A percentile compares a stretch with the other conserved stretches of the same genome.
Conservation (phyloP, 2,329 filamentous ascomycete species). For the Colletotrichum paranaense region DNA sequence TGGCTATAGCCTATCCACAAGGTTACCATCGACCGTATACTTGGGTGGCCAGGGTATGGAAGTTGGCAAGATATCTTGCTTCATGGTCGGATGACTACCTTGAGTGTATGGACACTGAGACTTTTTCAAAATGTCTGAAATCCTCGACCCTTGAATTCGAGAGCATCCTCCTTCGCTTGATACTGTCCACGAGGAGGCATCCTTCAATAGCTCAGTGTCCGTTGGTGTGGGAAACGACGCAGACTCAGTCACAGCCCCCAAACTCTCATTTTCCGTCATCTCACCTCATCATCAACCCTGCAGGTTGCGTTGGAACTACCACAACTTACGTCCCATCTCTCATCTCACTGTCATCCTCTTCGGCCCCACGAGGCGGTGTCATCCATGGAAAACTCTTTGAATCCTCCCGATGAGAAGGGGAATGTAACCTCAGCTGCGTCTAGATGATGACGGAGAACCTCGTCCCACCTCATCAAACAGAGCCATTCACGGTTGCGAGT, state of each 20-base stretch:
- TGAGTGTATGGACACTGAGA: neutral
- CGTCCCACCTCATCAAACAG: neutral
- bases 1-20: neutral
- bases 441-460: neutral
- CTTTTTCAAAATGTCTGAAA: neutral
- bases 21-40: neutral
- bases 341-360: slow-evolving; percentile 7
- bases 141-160: neutral
- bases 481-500: neutral
- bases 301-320: slow-evolving; percentile 20
- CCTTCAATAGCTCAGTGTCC: neutral
- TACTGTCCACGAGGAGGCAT: neutral
- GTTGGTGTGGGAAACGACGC: neutral
- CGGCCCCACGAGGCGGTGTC: slow-evolving; percentile 10
- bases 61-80: neutral
- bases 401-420: neutral
- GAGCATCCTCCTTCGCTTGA: neutral
- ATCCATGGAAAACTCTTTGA: neutral
- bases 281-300: slow-evolving; percentile 35
- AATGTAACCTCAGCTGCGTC: neutral
- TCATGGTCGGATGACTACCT: neutral
- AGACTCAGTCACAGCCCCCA: slow-evolving; percentile 5
- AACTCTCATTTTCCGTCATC: slow-evolving; percentile 25
- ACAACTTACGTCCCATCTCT: slow-evolving; percentile 1
- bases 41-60: slow-evolving; percentile 12